phyloP scores from a whole-genome alignment of 345 rosid genomes.

The Mangifera indica region DNA sequence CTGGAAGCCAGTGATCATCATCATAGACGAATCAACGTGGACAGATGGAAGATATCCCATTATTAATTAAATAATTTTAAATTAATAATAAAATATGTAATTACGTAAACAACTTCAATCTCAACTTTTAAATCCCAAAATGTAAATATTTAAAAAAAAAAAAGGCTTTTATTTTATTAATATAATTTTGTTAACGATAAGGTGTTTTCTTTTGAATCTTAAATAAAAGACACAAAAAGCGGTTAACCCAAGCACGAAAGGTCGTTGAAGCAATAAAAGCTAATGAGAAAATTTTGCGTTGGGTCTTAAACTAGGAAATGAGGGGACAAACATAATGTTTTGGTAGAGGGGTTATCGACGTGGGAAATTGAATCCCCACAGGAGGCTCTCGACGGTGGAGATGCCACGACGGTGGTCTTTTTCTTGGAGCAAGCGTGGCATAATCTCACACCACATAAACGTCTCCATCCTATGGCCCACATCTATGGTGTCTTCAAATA shows the following conservation, averaged over 20 bases:
- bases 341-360: constrained; percentile 31
- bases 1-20: too few species aligned
- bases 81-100: too few species aligned
- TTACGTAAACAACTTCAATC: too few species aligned
- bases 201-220: too few species aligned
- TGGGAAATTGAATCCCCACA: constrained; percentile 39
- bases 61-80: too few species aligned
- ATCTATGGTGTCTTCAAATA: background rate
- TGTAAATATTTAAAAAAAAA: too few species aligned
- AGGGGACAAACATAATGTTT: background rate
- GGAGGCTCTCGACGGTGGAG: constrained; percentile 45
- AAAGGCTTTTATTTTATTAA: too few species aligned
- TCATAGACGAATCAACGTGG: too few species aligned
- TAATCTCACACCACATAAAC: constrained; percentile 19
- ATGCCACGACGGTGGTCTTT: constrained; percentile 57
- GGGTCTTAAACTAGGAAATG: background rate
- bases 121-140: too few species aligned
- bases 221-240: too few species aligned
- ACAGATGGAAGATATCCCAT: too few species aligned
- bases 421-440: constrained; percentile 39
- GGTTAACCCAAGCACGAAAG: background rate
- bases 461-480: background rate
- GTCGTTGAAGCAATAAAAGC: background rate
- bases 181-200: too few species aligned
- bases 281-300: background rate